Evolutionary conservation across 2,329 filamentous ascomycete species (phyloP), one percentile per base, ranked within the genome.

Genomic region (Colletotrichum coccodes): DNA sequence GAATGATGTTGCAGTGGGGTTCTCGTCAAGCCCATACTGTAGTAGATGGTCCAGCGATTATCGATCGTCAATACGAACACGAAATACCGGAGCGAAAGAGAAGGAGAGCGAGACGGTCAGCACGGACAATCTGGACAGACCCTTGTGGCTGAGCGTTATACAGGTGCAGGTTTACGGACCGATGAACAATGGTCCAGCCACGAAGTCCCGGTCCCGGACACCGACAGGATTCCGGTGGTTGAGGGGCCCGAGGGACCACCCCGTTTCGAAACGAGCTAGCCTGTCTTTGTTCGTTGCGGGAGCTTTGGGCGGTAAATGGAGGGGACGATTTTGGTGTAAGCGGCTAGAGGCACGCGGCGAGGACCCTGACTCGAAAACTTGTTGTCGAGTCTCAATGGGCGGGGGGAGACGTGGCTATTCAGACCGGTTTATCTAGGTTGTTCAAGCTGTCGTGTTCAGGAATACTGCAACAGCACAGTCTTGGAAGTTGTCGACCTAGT

Each of bases 31-130:
- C 30, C 36, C 47, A 50, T 23, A 26, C n/a, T 16, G 34, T 26
- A 6, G 12, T 11, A 18, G 16, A 38, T 30, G 16, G 28, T n/a
- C n/a, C 42, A 21, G 44, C 36, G 61, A 50, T 66, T 54, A 32
- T 54, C 65, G 36, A 38, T 66, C 28, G 32, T 6, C 42, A 32
- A 60, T 69, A 69, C 66, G 66, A 69, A 66, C 66, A 69, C 66
- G 66, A 69, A 66, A 60, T 18, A 42, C 9, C 50, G 54, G 61
- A 42, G 54, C 47, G 12, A 7, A n/a, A 28, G 18, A 28, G 49
- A 28, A 26, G 32, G 0, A 38, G 11, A 21, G 30, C 30, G 12
- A 18, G 14, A 49, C 23, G 18, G n/a, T 21, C 18, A 21, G n/a
- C 28, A 12, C 30, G 18, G 12, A 2, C 6, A 8, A 11, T 28